Evolutionary conservation across 345 rosid species (phyloP).

Genomic region (Anacardium occidentale): DNA sequence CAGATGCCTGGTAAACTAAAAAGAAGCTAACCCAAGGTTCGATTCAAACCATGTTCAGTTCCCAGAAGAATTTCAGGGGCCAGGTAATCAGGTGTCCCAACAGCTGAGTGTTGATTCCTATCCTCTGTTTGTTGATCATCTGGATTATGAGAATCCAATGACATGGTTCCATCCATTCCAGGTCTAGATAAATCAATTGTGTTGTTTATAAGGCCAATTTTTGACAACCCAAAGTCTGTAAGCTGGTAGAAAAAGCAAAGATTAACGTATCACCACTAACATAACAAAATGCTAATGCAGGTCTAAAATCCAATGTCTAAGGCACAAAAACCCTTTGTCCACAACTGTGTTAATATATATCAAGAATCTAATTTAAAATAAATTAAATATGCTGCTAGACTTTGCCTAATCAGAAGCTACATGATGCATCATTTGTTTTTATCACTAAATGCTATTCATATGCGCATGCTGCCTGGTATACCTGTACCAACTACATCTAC

Average conservation of each 20-base stretch:
- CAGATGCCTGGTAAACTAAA: constrained; percentile 17
- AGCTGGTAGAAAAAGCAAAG: constrained; percentile 54
- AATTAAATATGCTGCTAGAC: not conserved
- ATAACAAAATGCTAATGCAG: constrained; percentile 19
- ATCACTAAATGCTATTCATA: constrained; percentile 4
- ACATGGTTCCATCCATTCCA: constrained; percentile 36
- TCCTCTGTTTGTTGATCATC: constrained; percentile 44
- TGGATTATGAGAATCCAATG: constrained; percentile 36
- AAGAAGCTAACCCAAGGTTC: constrained; percentile 21
- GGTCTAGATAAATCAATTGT: constrained; percentile 68
- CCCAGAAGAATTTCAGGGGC: constrained; percentile 96
- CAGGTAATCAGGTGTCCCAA: constrained; percentile 87
- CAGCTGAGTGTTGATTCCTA: constrained; percentile 56
- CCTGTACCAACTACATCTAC: not conserved
- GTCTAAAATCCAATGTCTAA: not conserved
- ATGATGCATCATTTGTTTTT: not conserved
- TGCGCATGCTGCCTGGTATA: not conserved
- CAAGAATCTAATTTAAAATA: not conserved
- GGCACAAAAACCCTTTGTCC: constrained; percentile 5
- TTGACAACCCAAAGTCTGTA: constrained; percentile 84
- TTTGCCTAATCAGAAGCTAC: constrained; percentile 2
- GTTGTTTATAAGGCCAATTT: constrained; percentile 80
- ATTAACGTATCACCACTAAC: constrained; percentile 23
- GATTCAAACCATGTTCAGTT: constrained; percentile 62
- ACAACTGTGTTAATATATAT: not conserved